Conservation (phyloP, 2,329 filamentous ascomycete species). For the Sporothrix phasma region DNA sequence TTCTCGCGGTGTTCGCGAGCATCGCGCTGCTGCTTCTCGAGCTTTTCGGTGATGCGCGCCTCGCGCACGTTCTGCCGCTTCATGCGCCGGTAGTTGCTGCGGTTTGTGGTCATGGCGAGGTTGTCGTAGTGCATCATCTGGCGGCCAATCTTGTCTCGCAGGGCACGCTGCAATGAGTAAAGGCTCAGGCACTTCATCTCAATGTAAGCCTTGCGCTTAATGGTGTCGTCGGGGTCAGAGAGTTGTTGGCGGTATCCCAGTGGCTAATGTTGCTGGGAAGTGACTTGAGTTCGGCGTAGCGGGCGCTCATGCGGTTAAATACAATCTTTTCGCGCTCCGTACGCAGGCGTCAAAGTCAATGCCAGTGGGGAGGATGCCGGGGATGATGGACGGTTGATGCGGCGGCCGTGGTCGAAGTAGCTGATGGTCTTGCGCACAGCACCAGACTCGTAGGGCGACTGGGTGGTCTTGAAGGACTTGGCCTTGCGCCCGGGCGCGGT, state of each 20-base stretch:
- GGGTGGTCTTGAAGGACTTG: slow-evolving; percentile 60
- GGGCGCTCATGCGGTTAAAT: slow-evolving; percentile 79
- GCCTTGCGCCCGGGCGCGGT: slow-evolving; percentile 29
- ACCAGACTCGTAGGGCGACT: slow-evolving; percentile 56
- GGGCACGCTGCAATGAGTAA: slow-evolving; percentile 76
- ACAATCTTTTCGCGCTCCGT: slow-evolving; percentile 81
- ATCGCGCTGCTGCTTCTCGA: slow-evolving; percentile 97
- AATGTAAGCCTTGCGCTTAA: slow-evolving; percentile 85
- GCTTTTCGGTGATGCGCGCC: slow-evolving; percentile 93
- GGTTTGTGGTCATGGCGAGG: slow-evolving; percentile 92
- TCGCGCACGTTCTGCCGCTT: slow-evolving; percentile 97
- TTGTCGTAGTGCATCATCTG: slow-evolving; percentile 96
- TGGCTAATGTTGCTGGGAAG: slow-evolving; percentile 77
- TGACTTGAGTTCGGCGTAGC: slow-evolving; percentile 74
- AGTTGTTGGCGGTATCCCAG: slow-evolving; percentile 69
- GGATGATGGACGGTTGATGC: slow-evolving; percentile 69
- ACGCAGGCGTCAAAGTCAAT: slow-evolving; percentile 78
- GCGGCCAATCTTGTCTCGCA: slow-evolving; percentile 78
- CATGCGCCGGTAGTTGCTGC: slow-evolving; percentile 78
- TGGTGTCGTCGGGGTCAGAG: slow-evolving; percentile 61
- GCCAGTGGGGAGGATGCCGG: slow-evolving; percentile 79
- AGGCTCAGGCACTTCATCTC: slow-evolving; percentile 87
- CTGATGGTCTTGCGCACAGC: slow-evolving; percentile 52
- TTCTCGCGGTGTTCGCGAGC: slow-evolving; percentile 92
- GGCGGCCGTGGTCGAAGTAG: slow-evolving; percentile 68